Base-by-base conservation (phyloP, 805 yeast species). In the Metschnikowia peoriensis region DNA sequence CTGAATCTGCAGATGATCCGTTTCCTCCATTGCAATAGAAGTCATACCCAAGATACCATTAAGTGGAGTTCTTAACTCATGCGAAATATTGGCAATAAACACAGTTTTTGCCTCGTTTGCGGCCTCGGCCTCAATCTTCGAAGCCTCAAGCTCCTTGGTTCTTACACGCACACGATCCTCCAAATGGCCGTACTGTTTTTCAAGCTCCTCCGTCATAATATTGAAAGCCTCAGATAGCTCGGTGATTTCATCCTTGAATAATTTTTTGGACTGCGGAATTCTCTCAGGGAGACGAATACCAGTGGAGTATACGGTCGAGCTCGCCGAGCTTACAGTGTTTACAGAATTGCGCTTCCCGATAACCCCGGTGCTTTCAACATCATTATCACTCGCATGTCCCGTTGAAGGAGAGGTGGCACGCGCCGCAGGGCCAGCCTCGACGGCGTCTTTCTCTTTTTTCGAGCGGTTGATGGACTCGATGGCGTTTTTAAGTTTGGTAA, bases 21-120 rank as follows among this genome's bases (percentile, higher is more conserved):
- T 76, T 66, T 94, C 98, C 17, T 88, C 94, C 88, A 91, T 84
- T 6, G 97, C 92, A 51, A 93, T 87, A 2, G 96, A 88, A 0
- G 97, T 89, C 92, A 93, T 89, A 57, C 98, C 98, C 50, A 94
- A 73, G 41, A 94, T 94, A 66, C 99, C 99, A 67, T 94, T 94
- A 56, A 94, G 75, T 1, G 99, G 99, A 0, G 98, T 94, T 61
- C 98, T 81, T 64, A 94, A 76, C 72, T 94, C 99, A 67, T 90
- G 97, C 0, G 97, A 89, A 15, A 90, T 91, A 60, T 92, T 89
- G 1, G 97, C 97, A 62, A 90, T 86, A 66, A 90, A 90, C 7
- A 89, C 91, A 0, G 98, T 92, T 65, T 94, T 94, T 2, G 98
- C 97, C 61, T 94, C 97, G 67, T 93, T 93, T 0, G 99, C 99